Evolutionary conservation across 176 grass and related monocot genomes (phyloP), one percentile per base, ranked within the genome.

Genomic region (Alloteropsis semialata): DNA sequence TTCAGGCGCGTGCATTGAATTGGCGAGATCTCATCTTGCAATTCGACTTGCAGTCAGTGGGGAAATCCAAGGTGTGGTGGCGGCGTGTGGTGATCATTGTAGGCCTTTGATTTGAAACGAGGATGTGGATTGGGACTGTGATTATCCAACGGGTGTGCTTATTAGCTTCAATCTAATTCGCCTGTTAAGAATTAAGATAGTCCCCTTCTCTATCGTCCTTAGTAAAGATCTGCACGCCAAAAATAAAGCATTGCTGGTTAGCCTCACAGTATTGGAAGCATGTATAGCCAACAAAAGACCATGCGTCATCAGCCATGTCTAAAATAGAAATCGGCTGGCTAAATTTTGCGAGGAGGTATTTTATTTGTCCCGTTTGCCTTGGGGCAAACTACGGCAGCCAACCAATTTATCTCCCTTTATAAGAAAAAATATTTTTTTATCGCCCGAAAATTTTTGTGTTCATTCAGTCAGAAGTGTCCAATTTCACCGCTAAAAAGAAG

Each of bases 71-170:
- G 44, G 24, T 28, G 49, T 34, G 12, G 29, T 58, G 38, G 5
- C 18, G 22, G 8, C 1, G 64, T 78, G 21, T 27, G 24, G 54
- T 46, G 75, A 46, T 72, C 14, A 18, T 34, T 48, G 75, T 64
- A 46, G 39, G 39, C 3, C 21, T 78, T 77, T 63, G 58, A 34
- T 78, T 78, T 78, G 41, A 78, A 48, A 78, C 16, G 46, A 2
- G 25, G 41, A 8, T 45, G 17, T 14, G 37, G 55, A 60, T 29
- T 44, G 9, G 13, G 24, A 39, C 16, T 18, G 24, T 42, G 24
- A 17, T 22, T 17, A 30, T 29, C 54, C n/a, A 5, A 14, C 19
- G 6, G 10, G 24, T 1, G 22, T 69, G 22, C n/a, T 44, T 7
- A 13, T 6, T 74, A n/a, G 2, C 29, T 36, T 54, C 44, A 13